Percentiles rank a stretch among this genome's conserved stretches.
Evolutionary conservation across 108 stramenopile genomes (phyloP).

Genomic region (Hondaea fermentalgiana): DNA sequence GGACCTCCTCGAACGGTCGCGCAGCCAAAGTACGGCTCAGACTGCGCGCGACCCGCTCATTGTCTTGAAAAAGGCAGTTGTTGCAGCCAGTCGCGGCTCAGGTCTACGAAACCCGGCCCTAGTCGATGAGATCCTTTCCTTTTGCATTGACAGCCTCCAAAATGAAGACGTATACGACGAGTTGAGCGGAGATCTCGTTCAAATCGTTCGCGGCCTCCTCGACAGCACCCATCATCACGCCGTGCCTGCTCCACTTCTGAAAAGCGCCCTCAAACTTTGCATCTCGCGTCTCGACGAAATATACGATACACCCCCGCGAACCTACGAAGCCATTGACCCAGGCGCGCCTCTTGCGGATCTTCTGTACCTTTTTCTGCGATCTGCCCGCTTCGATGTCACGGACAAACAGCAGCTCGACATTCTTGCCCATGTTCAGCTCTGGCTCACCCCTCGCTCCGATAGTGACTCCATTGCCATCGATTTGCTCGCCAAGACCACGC

Average conservation of each 20-base stretch:
- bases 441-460: too few relatives aligned
- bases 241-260: neutral
- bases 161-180: neutral
- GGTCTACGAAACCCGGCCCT: neutral
- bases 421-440: too few relatives aligned
- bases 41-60: neutral
- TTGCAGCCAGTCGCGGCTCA: neutral
- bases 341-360: too few relatives aligned
- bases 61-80: neutral
- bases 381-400: too few relatives aligned
- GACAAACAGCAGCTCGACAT: too few relatives aligned
- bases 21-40: neutral
- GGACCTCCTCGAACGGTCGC: neutral
- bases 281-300: too few relatives aligned
- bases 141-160: neutral
- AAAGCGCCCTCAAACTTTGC: neutral
- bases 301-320: too few relatives aligned
- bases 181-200: neutral
- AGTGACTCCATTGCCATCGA: too few relatives aligned
- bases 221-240: neutral
- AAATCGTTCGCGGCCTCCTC: neutral
- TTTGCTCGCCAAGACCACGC: neutral
- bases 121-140: neutral
- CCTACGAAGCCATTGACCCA: too few relatives aligned
- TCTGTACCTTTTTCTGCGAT: too few relatives aligned